Evolutionary conservation across 768 basidiomycete species (phyloP).

Genomic region (Goffeauzyma gilvescens): DNA sequence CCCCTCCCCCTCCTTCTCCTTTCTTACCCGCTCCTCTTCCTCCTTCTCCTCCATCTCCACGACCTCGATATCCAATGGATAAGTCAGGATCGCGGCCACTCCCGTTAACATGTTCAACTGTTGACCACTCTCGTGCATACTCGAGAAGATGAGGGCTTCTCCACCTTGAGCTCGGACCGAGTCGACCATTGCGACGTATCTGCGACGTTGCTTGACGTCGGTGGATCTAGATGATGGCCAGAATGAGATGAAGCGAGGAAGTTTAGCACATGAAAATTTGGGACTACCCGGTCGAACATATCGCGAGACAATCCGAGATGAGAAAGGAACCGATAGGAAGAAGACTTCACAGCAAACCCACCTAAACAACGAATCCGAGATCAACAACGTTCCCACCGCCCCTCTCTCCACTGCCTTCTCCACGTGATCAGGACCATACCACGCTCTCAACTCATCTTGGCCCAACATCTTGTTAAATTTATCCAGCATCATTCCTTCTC

Average conservation of each 20-base stretch:
- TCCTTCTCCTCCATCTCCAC: constrained; percentile 82
- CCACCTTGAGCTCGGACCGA: constrained; percentile 70
- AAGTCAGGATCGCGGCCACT: constrained; percentile 84
- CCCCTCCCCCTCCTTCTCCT: constrained; percentile 19
- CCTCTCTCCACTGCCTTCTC: constrained; percentile 75
- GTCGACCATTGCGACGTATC: constrained; percentile 74
- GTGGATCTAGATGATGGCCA: constrained; percentile 43
- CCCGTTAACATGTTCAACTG: constrained; percentile 93
- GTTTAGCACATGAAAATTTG: not conserved
- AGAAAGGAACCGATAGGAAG: not conserved
- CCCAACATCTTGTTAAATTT: constrained; percentile 97
- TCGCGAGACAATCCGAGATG: no score
- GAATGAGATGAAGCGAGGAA: not conserved
- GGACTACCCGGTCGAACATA: not conserved
- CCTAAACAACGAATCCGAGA: constrained; percentile 90
- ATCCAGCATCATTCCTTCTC: constrained; percentile 78
- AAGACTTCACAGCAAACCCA: constrained; percentile 27
- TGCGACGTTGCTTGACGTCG: constrained; percentile 56
- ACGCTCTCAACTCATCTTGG: constrained; percentile 81
- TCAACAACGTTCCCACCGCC: constrained; percentile 80
- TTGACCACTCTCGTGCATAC: constrained; percentile 98
- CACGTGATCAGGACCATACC: constrained; percentile 96
- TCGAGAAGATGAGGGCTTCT: constrained; percentile 91
- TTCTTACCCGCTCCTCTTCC: constrained; percentile 34
- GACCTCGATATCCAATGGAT: constrained; percentile 84